Evolutionary conservation across 176 grass and related monocot genomes (phyloP), one percentile per base, ranked within the genome.

Genomic region (Raddia guianensis): DNA sequence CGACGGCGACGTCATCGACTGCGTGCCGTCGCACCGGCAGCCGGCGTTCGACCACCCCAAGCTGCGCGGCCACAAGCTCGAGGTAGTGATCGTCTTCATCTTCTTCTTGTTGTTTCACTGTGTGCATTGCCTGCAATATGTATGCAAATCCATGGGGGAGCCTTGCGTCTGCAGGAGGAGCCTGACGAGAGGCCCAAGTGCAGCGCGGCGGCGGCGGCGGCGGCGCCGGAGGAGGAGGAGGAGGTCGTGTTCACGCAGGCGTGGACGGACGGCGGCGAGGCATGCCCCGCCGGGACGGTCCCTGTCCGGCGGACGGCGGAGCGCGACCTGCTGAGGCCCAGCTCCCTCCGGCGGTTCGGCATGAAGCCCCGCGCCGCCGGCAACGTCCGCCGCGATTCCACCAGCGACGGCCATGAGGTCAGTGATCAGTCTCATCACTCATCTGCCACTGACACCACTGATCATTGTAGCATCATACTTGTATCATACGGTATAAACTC

Each of bases 1-100:
- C 73, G 91, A 97, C 81, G 94, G 94, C 19, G 94, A 97, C 68
- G 5, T 91, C 81, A 93, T 97, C 64, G 70, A 91, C 47, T 97
- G 94, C 76, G 94, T 97, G 62, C 91, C 84, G 58, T 46, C 68
- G 76, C 88, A 97, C 71, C 91, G 61, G 58, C 94, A 97, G 79
- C 94, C 94, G 80, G 91, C 94, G 63, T 97, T 97, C 46, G 88
- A 89, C 63, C 83, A 91, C 67, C 88, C 88, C 9, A 80, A 74
- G 84, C 49, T 93, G 48, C 51, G 50, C 8, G 91, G 86, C 0
- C 86, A 93, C 11, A 93, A 80, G 45, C 91, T 86, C 62, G 87
- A 91, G 91, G 94, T 93, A 52, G 12, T 20, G 20, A 19, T 44
- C 2, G 1, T 55, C 79, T 27, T 27, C 27, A 1, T 33, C 3